Evolutionary conservation across 169 alveolate genomes (phyloP).

Genomic region (Plasmodium billcollinsi): DNA sequence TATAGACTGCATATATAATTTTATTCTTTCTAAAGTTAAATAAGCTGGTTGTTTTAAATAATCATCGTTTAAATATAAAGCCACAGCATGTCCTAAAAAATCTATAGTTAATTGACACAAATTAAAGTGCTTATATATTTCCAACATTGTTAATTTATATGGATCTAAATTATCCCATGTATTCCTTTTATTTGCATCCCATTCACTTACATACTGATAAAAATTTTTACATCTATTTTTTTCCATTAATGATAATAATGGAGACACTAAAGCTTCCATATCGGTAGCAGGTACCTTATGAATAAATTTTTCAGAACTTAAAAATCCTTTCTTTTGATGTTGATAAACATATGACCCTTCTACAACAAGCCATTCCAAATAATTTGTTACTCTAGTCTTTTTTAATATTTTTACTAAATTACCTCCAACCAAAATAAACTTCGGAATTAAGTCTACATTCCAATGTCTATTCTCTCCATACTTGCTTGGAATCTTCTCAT

Average conservation of each 20-base stretch:
- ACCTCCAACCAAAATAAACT: constrained; percentile 98
- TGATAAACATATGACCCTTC: constrained; percentile 98
- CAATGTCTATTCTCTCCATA: constrained; percentile 98
- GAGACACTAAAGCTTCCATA: constrained; percentile 96
- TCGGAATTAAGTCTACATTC: constrained; percentile 99
- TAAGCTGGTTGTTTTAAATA: constrained; percentile 92
- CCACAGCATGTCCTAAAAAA: constrained; percentile 99
- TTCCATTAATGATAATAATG: constrained; percentile 97
- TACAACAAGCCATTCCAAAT: constrained; percentile 96
- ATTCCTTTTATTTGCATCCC: constrained; percentile 89
- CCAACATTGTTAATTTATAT: constrained; percentile 89
- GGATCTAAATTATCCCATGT: constrained; percentile 94
- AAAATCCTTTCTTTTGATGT: constrained; percentile 95
- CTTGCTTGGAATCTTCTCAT: constrained; percentile 92
- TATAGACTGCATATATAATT: constrained; percentile 94
- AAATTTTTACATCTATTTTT: constrained; percentile 97
- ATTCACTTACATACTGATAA: constrained; percentile 92
- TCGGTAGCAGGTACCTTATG: constrained; percentile 99
- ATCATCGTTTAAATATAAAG: constrained; percentile 95
- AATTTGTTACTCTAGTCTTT: constrained; percentile 95
- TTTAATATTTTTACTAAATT: constrained; percentile 96
- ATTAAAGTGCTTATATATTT: constrained; percentile 92
- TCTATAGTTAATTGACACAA: constrained; percentile 97
- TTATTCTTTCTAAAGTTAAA: constrained; percentile 93
- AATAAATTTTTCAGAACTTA: constrained; percentile 94